Conservation (phyloP, 306 rosid genomes). For the Cucumis sativus region DNA sequence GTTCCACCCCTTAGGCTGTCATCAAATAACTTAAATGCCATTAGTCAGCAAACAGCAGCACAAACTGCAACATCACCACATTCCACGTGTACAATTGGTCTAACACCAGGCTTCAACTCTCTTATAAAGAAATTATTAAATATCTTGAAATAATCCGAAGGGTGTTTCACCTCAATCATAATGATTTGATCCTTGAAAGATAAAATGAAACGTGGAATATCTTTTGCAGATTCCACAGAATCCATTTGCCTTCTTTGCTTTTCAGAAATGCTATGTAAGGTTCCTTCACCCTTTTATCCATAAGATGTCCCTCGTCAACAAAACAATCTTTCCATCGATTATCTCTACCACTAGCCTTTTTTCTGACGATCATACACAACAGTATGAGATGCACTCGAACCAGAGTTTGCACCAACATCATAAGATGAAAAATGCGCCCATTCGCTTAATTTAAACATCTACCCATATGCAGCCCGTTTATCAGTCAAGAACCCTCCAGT, state of each 20-base stretch:
- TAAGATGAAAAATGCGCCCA: too few relatives aligned
- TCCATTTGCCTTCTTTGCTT: conserved; percentile 82
- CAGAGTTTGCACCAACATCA: too few relatives aligned
- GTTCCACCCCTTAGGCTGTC: conserved; percentile 75
- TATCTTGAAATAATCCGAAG: conserved; percentile 76
- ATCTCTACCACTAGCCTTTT: too few relatives aligned
- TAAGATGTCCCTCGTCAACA: too few relatives aligned
- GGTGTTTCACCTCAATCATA: conserved; percentile 68
- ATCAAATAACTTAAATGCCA: conserved; percentile 62
- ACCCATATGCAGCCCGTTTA: too few relatives aligned
- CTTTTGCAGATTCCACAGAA: conserved; percentile 65
- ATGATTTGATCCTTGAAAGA: conserved; percentile 82
- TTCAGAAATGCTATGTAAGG: conserved; percentile 65
- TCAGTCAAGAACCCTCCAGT: too few relatives aligned
- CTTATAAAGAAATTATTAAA: conserved; percentile 78
- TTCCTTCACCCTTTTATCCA: too few relatives aligned
- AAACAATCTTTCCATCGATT: too few relatives aligned
- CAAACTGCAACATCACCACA: conserved; percentile 66
- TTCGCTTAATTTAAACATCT: too few relatives aligned
- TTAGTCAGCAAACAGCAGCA: conserved; percentile 88
- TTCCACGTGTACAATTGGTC: conserved; percentile 55
- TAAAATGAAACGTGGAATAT: conserved; percentile 67
- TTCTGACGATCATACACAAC: too few relatives aligned
- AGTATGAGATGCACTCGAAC: too few relatives aligned
- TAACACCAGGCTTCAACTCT: conserved; percentile 75